Evolutionary conservation across 176 grass and related monocot genomes (phyloP).

Genomic region (Chrysopogon serrulatus): DNA sequence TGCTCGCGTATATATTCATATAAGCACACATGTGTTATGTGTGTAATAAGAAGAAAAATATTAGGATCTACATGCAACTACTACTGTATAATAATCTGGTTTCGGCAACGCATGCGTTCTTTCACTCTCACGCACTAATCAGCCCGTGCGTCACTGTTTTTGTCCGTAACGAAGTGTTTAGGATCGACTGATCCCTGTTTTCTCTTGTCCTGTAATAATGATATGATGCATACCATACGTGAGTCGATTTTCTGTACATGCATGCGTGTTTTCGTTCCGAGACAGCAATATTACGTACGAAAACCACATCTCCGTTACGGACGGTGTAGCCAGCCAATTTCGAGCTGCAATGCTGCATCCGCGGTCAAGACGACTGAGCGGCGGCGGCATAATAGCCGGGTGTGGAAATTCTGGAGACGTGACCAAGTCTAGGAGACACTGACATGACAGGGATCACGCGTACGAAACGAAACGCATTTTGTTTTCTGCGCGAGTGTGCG

Average conservation of each 20-base stretch:
- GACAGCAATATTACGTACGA: not conserved
- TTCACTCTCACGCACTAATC: conserved; percentile 8
- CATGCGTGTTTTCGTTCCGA: not conserved
- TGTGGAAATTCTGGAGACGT: not conserved
- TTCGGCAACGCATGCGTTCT: not conserved
- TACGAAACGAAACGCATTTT: not conserved
- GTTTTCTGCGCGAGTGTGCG: not conserved
- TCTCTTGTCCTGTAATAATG: not conserved
- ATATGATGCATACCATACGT: not conserved
- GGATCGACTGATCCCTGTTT: not conserved
- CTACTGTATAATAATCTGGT: not conserved
- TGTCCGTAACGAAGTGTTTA: not conserved
- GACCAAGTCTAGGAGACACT: not conserved
- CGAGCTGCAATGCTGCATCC: not conserved
- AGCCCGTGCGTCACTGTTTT: conserved; percentile 26
- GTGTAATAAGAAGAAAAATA: not conserved
- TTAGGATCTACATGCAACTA: not conserved
- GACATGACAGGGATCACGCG: not conserved
- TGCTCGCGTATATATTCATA: not conserved
- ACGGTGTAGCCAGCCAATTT: not conserved
- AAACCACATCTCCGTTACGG: not conserved
- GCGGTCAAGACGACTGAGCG: not conserved
- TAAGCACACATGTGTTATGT: not conserved
- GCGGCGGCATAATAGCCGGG: not conserved
- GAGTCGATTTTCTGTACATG: not conserved